Conservation (phyloP, 768 basidiomycete species). For the Termitomyces sp. region DNA sequence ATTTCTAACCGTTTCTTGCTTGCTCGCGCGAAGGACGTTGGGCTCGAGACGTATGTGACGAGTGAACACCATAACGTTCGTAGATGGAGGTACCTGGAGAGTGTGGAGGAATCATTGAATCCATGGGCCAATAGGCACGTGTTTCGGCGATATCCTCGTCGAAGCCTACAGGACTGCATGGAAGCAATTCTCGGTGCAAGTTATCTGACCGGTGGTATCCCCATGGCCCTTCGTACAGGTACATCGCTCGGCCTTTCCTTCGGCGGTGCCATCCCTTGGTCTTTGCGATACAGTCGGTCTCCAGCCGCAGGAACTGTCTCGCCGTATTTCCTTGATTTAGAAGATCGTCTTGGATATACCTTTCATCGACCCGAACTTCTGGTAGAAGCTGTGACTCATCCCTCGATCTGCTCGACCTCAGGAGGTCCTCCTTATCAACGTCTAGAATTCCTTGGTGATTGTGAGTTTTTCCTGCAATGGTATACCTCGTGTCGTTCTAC, state of each 20-base stretch:
- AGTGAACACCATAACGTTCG: slow-evolving; percentile 48
- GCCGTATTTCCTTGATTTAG: slow-evolving; percentile 46
- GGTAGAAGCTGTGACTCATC: slow-evolving; percentile 81
- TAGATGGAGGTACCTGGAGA: slow-evolving; percentile 53
- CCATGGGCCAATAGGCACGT: slow-evolving; percentile 23
- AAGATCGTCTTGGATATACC: slow-evolving; percentile 63
- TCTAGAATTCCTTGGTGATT: slow-evolving; percentile 86
- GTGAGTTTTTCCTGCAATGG: slow-evolving; percentile 33
- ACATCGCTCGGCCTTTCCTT: slow-evolving; percentile 62
- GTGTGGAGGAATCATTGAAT: slow-evolving; percentile 27
- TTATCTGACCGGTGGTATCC: slow-evolving; percentile 67
- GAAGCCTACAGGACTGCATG: slow-evolving; percentile 84
- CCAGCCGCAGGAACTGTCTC: slow-evolving; percentile 30
- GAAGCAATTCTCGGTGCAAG: slow-evolving; percentile 80
- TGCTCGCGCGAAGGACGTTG: slow-evolving; percentile 55
- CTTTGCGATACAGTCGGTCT: slow-evolving; percentile 41
- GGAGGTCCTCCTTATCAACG: slow-evolving; percentile 73
- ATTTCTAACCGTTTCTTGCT: slow-evolving; percentile 73
- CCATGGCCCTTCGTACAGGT: slow-evolving; percentile 61
- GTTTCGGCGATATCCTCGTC: slow-evolving; percentile 50
- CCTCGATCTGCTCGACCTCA: slow-evolving; percentile 49
- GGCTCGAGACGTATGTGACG: slow-evolving; percentile 59
- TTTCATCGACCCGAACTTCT: slow-evolving; percentile 62
- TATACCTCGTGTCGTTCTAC: background rate
- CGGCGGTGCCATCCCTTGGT: slow-evolving; percentile 70